Evolutionary conservation across 2,329 filamentous ascomycete genomes (phyloP).

Genomic region (Exutisphaerella laricina): DNA sequence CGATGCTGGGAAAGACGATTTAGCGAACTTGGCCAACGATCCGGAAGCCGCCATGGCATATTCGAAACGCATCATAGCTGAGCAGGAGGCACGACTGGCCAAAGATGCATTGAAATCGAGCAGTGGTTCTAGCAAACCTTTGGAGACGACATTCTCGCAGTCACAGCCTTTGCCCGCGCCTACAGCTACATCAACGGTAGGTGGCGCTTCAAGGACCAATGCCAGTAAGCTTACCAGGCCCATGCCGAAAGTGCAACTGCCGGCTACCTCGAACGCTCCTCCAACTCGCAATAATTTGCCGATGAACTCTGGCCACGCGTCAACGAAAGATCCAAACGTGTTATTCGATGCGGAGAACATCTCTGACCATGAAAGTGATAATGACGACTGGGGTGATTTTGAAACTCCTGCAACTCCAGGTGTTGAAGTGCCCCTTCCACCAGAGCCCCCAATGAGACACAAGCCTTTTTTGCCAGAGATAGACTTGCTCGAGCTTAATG

Average conservation of each 20-base stretch:
- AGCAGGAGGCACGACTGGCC: slow-evolving; percentile 19
- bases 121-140: neutral
- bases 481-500: slow-evolving; percentile 29
- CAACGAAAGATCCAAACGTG: slow-evolving; percentile 24
- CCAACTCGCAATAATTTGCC: slow-evolving; percentile 22
- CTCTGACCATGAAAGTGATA: slow-evolving; percentile 26
- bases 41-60: slow-evolving; percentile 34
- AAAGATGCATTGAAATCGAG: slow-evolving; percentile 2
- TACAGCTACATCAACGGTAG: neutral
- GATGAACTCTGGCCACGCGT: slow-evolving; percentile 24
- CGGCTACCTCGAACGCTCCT: slow-evolving; percentile 7
- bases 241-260: neutral
- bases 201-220: neutral
- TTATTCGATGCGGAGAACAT: slow-evolving; percentile 33
- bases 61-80: slow-evolving; percentile 30
- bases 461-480: slow-evolving; percentile 15
- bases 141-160: neutral
- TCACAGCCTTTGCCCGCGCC: neutral
- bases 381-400: slow-evolving; percentile 35
- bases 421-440: neutral
- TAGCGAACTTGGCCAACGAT: slow-evolving; percentile 30
- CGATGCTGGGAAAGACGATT: slow-evolving; percentile 32
- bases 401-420: slow-evolving; percentile 18
- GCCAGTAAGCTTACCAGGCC: neutral
- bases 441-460: neutral